Conservation (phyloP, 2,329 filamentous ascomycete species). For the Penicillium sp. region DNA sequence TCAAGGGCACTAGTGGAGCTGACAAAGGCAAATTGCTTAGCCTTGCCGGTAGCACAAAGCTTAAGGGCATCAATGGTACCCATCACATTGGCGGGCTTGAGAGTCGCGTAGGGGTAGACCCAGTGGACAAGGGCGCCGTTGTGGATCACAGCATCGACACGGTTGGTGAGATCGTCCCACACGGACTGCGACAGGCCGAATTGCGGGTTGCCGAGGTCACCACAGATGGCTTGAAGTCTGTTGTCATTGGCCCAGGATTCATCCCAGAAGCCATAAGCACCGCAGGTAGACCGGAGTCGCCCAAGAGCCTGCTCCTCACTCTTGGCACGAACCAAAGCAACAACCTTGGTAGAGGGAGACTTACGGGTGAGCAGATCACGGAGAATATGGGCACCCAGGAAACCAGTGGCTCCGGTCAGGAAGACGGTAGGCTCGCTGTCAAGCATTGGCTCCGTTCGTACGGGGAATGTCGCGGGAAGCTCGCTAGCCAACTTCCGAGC, state of each 20-base stretch:
- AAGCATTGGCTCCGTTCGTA: slow-evolving; percentile 35
- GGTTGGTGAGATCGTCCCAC: slow-evolving; percentile 66
- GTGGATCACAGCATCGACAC: slow-evolving; percentile 74
- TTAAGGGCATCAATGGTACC: slow-evolving; percentile 73
- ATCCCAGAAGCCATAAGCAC: slow-evolving; percentile 78
- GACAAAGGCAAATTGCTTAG: slow-evolving; percentile 80
- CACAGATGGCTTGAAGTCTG: slow-evolving; percentile 67
- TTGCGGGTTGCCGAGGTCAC: slow-evolving; percentile 70
- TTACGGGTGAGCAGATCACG: slow-evolving; percentile 69
- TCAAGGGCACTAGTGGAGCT: slow-evolving; percentile 82
- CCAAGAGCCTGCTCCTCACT: slow-evolving; percentile 57
- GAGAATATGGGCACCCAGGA: slow-evolving; percentile 79
- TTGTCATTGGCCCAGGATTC: slow-evolving; percentile 60
- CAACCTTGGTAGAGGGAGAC: slow-evolving; percentile 59
- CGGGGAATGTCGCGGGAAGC: slow-evolving; percentile 49
- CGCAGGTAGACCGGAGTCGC: slow-evolving; percentile 66
- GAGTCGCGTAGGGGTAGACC: slow-evolving; percentile 73
- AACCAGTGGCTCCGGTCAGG: slow-evolving; percentile 86
- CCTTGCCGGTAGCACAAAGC: slow-evolving; percentile 73
- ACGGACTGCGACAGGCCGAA: slow-evolving; percentile 68
- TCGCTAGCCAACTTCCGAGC: slow-evolving; percentile 48
- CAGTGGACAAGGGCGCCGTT: slow-evolving; percentile 81
- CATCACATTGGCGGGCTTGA: slow-evolving; percentile 75
- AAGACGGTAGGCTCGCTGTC: slow-evolving; percentile 62
- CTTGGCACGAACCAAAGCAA: slow-evolving; percentile 74